Percentiles rank a stretch among this genome's conserved stretches.
phyloP scores from a whole-genome alignment of 2,329 filamentous ascomycete genomes.

The Claviceps capensis region DNA sequence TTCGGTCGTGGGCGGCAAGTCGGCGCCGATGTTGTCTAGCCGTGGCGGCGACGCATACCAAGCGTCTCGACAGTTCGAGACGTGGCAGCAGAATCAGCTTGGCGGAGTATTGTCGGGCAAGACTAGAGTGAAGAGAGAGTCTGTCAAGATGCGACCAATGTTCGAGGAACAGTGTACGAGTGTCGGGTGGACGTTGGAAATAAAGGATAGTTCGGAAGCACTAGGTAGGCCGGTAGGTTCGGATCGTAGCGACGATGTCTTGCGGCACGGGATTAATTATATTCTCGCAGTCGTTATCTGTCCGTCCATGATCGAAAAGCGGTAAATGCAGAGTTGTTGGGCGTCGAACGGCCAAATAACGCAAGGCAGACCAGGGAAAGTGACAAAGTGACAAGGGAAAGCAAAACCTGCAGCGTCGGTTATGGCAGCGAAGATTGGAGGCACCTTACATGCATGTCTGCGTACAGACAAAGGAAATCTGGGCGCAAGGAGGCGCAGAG shows the following conservation, averaged over 20 bases:
- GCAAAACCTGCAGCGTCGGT: neutral
- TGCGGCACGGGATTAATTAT: neutral
- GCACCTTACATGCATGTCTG: neutral
- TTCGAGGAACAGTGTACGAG: neutral
- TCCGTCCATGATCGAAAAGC: neutral
- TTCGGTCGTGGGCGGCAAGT: neutral
- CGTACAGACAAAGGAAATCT: neutral
- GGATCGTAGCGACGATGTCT: neutral
- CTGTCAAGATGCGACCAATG: neutral
- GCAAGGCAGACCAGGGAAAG: neutral
- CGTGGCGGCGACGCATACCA: neutral
- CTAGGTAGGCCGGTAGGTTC: neutral
- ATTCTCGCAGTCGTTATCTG: neutral
- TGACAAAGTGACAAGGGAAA: neutral
- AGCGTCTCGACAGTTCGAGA: neutral
- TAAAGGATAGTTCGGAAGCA: neutral
- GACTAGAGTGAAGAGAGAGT: neutral
- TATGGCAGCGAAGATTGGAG: neutral
- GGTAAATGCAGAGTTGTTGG: neutral
- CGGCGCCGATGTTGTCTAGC: neutral
- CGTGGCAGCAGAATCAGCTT: neutral
- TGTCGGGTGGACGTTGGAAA: neutral
- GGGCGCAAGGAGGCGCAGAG: neutral
- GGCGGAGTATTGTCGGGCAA: neutral
- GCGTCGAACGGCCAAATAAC: neutral